Conservation (phyloP, 2,329 filamentous ascomycete species). For the Aspergillus sp. region DNA sequence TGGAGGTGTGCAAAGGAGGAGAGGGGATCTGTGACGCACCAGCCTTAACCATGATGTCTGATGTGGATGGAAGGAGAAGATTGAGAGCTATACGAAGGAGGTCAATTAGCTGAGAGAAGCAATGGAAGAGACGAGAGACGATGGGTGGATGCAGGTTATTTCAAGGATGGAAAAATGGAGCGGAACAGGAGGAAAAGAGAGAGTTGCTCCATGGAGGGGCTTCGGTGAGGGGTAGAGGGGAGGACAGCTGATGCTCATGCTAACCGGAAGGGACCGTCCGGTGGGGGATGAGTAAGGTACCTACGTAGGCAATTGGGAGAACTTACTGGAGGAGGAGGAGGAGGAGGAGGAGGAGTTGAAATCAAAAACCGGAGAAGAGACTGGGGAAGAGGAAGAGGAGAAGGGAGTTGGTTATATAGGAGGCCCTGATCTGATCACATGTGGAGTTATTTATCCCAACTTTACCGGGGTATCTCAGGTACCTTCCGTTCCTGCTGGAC, state of each 20-base stretch:
- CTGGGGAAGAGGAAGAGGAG: slow-evolving; percentile 6
- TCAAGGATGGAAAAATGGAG: background rate
- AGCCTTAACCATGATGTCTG: slow-evolving; percentile 50
- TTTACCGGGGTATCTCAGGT: too few relatives aligned
- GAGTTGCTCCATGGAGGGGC: too few relatives aligned
- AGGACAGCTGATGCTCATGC: too few relatives aligned
- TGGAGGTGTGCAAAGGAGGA: background rate
- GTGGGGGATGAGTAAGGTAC: too few relatives aligned
- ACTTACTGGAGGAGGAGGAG: slow-evolving; percentile 4
- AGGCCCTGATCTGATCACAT: background rate
- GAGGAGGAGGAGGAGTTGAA: slow-evolving; percentile 8
- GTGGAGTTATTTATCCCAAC: background rate
- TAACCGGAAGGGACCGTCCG: too few relatives aligned
- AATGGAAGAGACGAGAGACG: background rate
- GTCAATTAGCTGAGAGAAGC: background rate
- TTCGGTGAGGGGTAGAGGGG: too few relatives aligned
- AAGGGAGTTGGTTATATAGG: slow-evolving; percentile 3
- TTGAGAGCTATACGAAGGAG: slow-evolving; percentile 3
- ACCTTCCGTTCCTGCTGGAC: background rate
- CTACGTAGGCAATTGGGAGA: too few relatives aligned
- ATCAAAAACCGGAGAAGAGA: slow-evolving; percentile 5
- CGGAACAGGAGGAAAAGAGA: too few relatives aligned
- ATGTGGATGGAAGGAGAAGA: background rate
- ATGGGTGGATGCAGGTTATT: background rate
- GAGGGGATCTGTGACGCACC: slow-evolving; percentile 23